Base-by-base conservation (phyloP, 768 basidiomycete species). In the Infundibulicybe gibba region DNA sequence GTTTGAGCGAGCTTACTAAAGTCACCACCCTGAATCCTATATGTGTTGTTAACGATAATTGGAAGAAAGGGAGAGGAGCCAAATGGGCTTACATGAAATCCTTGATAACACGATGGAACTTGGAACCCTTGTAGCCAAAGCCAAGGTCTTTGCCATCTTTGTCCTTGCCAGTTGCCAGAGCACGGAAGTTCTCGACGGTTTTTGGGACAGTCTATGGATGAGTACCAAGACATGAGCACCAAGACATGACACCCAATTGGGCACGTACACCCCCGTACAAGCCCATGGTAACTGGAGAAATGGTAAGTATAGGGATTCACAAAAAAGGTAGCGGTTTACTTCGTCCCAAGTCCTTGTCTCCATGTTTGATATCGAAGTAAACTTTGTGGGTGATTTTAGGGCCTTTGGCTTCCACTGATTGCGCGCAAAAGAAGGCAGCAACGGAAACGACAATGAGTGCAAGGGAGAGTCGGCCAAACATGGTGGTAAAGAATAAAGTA, bases 111-210 rank as follows among this genome's bases (percentile, higher is more conserved):
- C 94, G 87, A 71, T 99, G 95, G 83, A 99, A 99, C 56, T 85
- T 85, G 50, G 92, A 94, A 38, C 91, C 94, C 68, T 95, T 87
- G 79, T 93, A 99, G 9, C 94, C 94, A 61, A 77, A 95, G 14
- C 85, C 92, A 41, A 88, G 79, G 14, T 81, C 80, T 45, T 76
- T 75, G 50, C 89, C 90, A 48, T 88, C 81, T 70, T 87, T 90
- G 56, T 78, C 81, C 57, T 82, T 74, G 48, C 94, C 90, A 32
- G 92, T 90, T 11, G 90, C 74, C 55, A 99, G 77, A 41, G 93
- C 91, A 48, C 93, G 87, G 83, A 98, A 98, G 80, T 98, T 98
- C 77, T 94, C 94, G 19, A 75, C 94, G 30, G 94, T 97, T 71
- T 94, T 94, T 45, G 94, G 94, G 40, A 97, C 94, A 40, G 92